Base-by-base conservation (phyloP, 192 early-diverging fungal species). In the Mortierella hygrophila region DNA sequence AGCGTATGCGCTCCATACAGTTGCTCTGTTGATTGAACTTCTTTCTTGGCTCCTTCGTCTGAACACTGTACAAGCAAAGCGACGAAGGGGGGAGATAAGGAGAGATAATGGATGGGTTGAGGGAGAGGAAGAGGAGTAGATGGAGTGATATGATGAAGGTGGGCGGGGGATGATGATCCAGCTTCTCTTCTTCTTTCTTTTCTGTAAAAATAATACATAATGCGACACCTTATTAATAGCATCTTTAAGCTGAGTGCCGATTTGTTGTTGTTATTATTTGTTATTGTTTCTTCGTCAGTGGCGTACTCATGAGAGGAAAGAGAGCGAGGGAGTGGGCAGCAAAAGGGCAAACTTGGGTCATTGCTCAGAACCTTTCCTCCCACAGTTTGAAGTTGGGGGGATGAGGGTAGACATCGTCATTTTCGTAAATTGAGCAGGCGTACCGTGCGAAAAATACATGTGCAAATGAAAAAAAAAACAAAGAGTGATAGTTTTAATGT, bases 1-100 rank as follows among this genome's bases (percentile, higher is more conserved):
- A 69, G 47, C 82, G 82, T 47, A 83, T 83, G 82, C 49, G 77
- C 3, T 83, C 82, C 46, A 83, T 83, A 70, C 76, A 83, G 40
- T 52, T 83, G 41, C 60, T 83, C 29, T 41, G 57, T n/a, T 78
- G 41, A 72, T 40, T 40, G 38, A 65, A 13, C 3, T 60, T 23
- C 9, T 23, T 26, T n/a, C 8, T 26, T 60, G 2, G 2, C 44
- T 46, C 44, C n/a, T 9, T 40, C 38, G 38, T 3, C 38, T 40
- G 38, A 40, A 40, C 38, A 40, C 38, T 40, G 38, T 40, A 40
- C 38, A 40, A 3, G 3, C 18, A 52, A 49, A 20, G 49, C 15
- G 49, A 52, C 49, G 49, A 52, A 20, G 5, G 16, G 49, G 5
- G 49, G 49, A 52, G 49, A 52, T 52, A 52, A 52, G 49, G 49